phyloP scores from a whole-genome alignment of 2,329 filamentous ascomycete species.

The Cryphonectria radicalis region DNA sequence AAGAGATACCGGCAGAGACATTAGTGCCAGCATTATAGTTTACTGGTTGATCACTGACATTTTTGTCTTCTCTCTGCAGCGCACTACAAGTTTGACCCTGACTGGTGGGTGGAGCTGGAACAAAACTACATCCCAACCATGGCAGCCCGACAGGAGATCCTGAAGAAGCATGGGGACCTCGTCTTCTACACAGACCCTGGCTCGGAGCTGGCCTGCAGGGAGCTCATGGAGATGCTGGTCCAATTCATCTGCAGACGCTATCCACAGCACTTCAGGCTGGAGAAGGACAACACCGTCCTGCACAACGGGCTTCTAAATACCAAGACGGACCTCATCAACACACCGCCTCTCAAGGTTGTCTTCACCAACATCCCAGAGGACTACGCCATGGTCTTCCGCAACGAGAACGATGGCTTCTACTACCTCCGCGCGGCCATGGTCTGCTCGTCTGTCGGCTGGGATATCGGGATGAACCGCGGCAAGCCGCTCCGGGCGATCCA shows the following conservation, averaged over 20 bases:
- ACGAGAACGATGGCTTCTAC: conserved; percentile 73
- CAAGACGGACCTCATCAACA: conserved; percentile 61
- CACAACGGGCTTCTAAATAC: conserved; percentile 71
- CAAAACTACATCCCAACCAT: conserved; percentile 71
- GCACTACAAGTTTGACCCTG: conserved; percentile 74
- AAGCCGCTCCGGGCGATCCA: conserved; percentile 74
- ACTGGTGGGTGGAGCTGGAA: conserved; percentile 92
- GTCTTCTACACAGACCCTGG: conserved; percentile 74
- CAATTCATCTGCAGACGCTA: conserved; percentile 82
- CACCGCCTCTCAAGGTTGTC: conserved; percentile 70
- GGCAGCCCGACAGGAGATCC: conserved; percentile 68
- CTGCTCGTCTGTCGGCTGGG: conserved; percentile 83
- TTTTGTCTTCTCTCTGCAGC: conserved; percentile 51
- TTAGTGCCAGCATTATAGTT: background rate
- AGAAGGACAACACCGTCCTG: conserved; percentile 61
- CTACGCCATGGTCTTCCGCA: conserved; percentile 76
- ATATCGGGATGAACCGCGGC: conserved; percentile 74
- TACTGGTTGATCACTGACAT: background rate
- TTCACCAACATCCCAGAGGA: conserved; percentile 83
- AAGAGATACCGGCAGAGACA: too few relatives aligned
- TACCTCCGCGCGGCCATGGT: conserved; percentile 75
- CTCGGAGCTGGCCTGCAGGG: conserved; percentile 78
- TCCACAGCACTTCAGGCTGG: conserved; percentile 68
- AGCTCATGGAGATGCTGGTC: conserved; percentile 84
- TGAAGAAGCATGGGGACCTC: conserved; percentile 62